Conservation (phyloP, 768 basidiomycete genomes). For the Tylopilus sp. region DNA sequence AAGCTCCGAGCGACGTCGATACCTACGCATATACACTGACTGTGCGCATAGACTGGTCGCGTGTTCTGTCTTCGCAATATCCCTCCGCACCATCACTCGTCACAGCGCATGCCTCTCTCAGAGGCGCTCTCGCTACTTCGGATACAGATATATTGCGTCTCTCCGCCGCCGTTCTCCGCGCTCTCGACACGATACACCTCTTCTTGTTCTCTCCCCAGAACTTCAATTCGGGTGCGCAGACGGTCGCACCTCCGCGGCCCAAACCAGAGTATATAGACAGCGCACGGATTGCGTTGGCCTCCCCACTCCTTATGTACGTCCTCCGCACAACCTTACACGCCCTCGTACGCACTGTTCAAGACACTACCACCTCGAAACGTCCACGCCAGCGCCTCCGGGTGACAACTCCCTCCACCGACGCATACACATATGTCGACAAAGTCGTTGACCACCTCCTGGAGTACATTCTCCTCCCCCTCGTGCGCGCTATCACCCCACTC, state of each 20-base stretch:
- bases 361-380: slow-evolving; percentile 13
- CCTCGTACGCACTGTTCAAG: slow-evolving; percentile 9
- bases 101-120: slow-evolving; percentile 21
- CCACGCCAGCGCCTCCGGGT: slow-evolving; percentile 1
- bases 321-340: slow-evolving; percentile 21
- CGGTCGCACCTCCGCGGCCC: background rate
- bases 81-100: slow-evolving; percentile 25
- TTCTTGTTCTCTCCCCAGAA: slow-evolving; percentile 19
- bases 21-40: slow-evolving; percentile 1
- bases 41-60: slow-evolving; percentile 19
- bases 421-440: slow-evolving; percentile 5
- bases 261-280: slow-evolving; percentile 14
- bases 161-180: slow-evolving; percentile 18
- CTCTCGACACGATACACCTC: slow-evolving; percentile 13
- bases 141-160: slow-evolving; percentile 13
- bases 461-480: slow-evolving; percentile 17
- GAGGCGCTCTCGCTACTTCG: slow-evolving; percentile 11
- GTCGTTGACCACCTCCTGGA: slow-evolving; percentile 20
- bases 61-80: slow-evolving; percentile 15
- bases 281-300: slow-evolving; percentile 17
- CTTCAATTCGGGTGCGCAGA: background rate
- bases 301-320: slow-evolving; percentile 23
- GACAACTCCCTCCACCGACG: background rate
- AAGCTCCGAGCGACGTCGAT: background rate
- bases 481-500: slow-evolving; percentile 20